These are phyloP conservation scores for Lindgomyces ingoldianus DNA, from an alignment of 495 filamentous ascomycete genomes.

Conservation along the genomic window DNA sequence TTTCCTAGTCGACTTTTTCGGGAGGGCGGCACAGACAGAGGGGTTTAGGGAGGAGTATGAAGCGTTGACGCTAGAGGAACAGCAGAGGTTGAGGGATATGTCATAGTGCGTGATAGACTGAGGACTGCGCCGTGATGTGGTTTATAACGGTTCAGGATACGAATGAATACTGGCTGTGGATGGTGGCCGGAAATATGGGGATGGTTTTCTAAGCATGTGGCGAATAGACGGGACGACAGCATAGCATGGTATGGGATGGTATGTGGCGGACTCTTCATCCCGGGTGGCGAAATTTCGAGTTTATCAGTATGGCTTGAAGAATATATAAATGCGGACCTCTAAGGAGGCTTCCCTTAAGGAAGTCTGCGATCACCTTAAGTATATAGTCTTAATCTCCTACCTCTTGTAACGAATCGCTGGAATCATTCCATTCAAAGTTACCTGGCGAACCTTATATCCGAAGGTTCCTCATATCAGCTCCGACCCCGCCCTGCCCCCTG, in stretches of 20 bases:
- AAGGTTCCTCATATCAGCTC: too few species aligned
- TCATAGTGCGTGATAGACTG: neutral
- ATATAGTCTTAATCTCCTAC: too few species aligned
- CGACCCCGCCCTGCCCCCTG: too few species aligned
- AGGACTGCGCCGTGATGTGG: neutral
- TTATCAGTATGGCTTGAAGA: neutral
- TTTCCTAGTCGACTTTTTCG: slow-evolving; percentile 82
- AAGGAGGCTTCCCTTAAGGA: too few species aligned
- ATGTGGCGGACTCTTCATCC: too few species aligned
- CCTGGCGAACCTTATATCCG: too few species aligned
- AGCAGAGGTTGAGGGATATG: slow-evolving; percentile 40
- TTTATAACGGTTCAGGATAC: neutral
- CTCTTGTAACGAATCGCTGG: too few species aligned
- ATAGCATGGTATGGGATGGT: too few species aligned
- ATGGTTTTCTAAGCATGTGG: neutral
- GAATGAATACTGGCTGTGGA: neutral
- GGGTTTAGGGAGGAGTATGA: slow-evolving; percentile 74
- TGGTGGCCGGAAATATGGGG: neutral
- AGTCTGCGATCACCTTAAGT: too few species aligned
- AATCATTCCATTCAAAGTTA: too few species aligned
- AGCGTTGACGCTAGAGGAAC: slow-evolving; percentile 70
- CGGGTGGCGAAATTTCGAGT: neutral
- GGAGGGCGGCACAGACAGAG: slow-evolving; percentile 61
- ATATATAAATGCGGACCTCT: too few species aligned
- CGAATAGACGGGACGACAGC: neutral